Conservation (phyloP, 805 yeast species). For the Barnettozyma siamensis region DNA sequence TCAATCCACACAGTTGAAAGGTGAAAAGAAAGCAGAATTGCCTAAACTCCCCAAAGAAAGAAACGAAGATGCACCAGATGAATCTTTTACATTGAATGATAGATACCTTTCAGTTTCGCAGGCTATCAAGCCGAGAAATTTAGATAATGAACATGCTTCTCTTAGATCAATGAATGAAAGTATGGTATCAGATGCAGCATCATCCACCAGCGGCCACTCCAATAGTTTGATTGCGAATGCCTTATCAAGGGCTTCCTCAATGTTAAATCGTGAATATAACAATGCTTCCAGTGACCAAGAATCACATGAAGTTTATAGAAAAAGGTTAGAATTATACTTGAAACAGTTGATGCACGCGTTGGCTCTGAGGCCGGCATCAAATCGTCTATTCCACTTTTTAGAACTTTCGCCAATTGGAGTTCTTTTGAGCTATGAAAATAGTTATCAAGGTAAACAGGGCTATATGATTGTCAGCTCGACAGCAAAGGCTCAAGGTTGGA, state of each 20-base stretch:
- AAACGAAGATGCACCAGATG: not conserved
- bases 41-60: conserved; percentile 32
- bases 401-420: conserved; percentile 89
- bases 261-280: conserved; percentile 1
- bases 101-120: conserved; percentile 16
- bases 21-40: conserved; percentile 25
- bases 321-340: conserved; percentile 58
- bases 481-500: conserved; percentile 90
- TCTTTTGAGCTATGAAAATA: conserved; percentile 69
- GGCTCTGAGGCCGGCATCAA: conserved; percentile 73
- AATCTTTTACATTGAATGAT: conserved; percentile 18
- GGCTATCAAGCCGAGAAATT: not conserved
- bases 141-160: not conserved
- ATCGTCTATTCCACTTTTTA: conserved; percentile 76
- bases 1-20: conserved; percentile 27
- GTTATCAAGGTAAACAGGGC: conserved; percentile 84
- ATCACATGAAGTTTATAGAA: conserved; percentile 25
- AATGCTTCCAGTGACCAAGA: not conserved
- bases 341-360: conserved; percentile 52
- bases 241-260: conserved; percentile 14
- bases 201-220: not conserved
- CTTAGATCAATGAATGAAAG: not conserved
- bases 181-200: not conserved
- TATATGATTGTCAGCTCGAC: conserved; percentile 71
- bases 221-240: conserved; percentile 14